Conservation (phyloP, 148 eudicot species). For the Limonium bicolor region DNA sequence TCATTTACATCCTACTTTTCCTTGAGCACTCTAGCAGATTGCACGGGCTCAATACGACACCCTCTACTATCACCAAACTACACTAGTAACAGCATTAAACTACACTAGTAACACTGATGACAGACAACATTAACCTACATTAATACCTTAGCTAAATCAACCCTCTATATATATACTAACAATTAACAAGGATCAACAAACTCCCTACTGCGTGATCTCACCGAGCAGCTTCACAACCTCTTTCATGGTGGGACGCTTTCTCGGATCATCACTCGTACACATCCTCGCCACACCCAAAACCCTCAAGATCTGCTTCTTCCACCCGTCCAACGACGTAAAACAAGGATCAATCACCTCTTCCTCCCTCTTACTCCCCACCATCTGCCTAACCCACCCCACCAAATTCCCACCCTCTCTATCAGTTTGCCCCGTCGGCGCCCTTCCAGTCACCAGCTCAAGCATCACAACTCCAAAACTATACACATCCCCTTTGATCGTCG, state of each 20-base stretch:
- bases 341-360: conserved; percentile 56
- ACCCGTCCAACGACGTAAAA: conserved; percentile 30
- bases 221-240: conserved; percentile 82
- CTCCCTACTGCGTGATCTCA: too few relatives aligned
- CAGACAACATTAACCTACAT: too few relatives aligned
- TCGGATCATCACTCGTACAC: conserved; percentile 66
- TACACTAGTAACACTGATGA: too few relatives aligned
- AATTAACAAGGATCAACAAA: too few relatives aligned
- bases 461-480: conserved; percentile 93
- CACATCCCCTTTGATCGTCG: conserved; percentile 93
- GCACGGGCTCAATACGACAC: too few relatives aligned
- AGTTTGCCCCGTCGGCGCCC: conserved; percentile 87
- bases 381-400: conserved; percentile 82
- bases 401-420: conserved; percentile 81
- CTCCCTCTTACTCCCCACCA: conserved; percentile 58
- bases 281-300: conserved; percentile 66
- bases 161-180: too few relatives aligned
- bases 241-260: conserved; percentile 66
- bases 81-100: too few relatives aligned
- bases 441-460: conserved; percentile 73
- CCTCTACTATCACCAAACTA: too few relatives aligned
- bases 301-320: conserved; percentile 63
- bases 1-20: too few relatives aligned
- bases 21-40: too few relatives aligned
- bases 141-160: too few relatives aligned